Base-by-base conservation (phyloP, 129 eudicot species). In the Centrapalus pauciflorus region DNA sequence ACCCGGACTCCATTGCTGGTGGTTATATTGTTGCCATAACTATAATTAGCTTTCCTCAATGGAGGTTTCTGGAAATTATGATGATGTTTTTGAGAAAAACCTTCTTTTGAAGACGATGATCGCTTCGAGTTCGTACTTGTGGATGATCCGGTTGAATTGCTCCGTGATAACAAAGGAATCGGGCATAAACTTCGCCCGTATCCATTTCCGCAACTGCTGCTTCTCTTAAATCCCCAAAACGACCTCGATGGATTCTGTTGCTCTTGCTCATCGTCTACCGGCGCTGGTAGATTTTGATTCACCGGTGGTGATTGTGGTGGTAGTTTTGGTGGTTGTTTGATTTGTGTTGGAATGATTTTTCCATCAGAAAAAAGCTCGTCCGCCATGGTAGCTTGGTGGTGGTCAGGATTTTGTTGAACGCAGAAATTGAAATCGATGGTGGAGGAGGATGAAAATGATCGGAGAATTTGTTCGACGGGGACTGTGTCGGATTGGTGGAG, bases 91-190 rank as follows among this genome's bases (percentile, higher is more conserved):
- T 77, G 79, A 73, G 61, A 55, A 21, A 20, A 43, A 11, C 73
- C 66, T 65, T 70, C 71, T 45, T 85, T 85, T 1, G 83, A 81
- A 17, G 76, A 51, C 5, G 79, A 55, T 5, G 76, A 60, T 28
- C 87, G 73, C 7, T 89, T 77, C 34, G 79, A 69, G 46, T 81
- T 85, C 0, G 66, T 43, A 37, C 73, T 70, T 0, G 87, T 20
- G 0, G 95, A 60, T 14, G 98, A 92, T 8, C 98, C 98, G 0
- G 95, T 78, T 4, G 98, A 92, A 64, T 92, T 92, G 43, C 98
- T 92, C 26, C 96, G 64, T 17, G 95, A 81, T 29, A 91, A 43
- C 66, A 81, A 62, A 21, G 95, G 91, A 48, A 92, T 30, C 3
- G 98, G 96, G 55, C 96, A 92, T 26, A 92, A 55, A 14, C 83